A percentile compares a stretch with the other conserved stretches of the same genome.
phyloP scores from a whole-genome alignment of 306 rosid genomes.

The Cicer judaicum region DNA sequence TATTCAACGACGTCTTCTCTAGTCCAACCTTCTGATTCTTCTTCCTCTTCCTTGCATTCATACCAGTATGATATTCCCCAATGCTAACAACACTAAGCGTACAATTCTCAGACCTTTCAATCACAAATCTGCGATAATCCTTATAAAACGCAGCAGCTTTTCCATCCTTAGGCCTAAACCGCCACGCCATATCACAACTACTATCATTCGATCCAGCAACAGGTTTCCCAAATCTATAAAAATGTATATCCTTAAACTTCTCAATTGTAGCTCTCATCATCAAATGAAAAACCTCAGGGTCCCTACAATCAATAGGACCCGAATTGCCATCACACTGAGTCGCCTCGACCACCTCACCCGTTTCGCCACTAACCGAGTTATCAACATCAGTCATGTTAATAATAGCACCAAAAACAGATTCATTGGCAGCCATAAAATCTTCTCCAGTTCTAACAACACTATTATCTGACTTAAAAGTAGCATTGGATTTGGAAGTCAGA shows the following conservation, averaged over 20 bases:
- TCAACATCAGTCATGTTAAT: slow-evolving; percentile 73
- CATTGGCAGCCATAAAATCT: slow-evolving; percentile 91
- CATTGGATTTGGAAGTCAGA: slow-evolving; percentile 91
- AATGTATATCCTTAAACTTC: slow-evolving; percentile 87
- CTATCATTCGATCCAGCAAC: slow-evolving; percentile 63
- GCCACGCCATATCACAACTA: slow-evolving; percentile 98
- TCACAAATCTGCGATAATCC: slow-evolving; percentile 92
- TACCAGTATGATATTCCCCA: slow-evolving; percentile 89
- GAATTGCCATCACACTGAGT: slow-evolving; percentile 60
- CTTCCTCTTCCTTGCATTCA: slow-evolving; percentile 92
- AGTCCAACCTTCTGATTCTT: slow-evolving; percentile 67
- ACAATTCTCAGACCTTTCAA: slow-evolving; percentile 71
- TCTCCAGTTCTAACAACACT: slow-evolving; percentile 88
- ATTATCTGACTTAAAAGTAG: slow-evolving; percentile 89
- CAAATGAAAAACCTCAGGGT: slow-evolving; percentile 93
- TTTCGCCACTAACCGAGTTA: slow-evolving; percentile 42
- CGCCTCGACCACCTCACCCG: slow-evolving; percentile 16
- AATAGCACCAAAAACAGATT: slow-evolving; percentile 66
- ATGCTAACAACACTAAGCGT: slow-evolving; percentile 64
- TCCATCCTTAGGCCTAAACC: slow-evolving; percentile 96
- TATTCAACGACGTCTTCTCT: slow-evolving; percentile 63
- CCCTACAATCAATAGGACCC: slow-evolving; percentile 76
- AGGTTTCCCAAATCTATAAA: slow-evolving; percentile 87
- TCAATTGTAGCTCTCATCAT: slow-evolving; percentile 92
- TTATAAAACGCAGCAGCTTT: slow-evolving; percentile 88